Evolutionary conservation across 2,329 filamentous ascomycete species (phyloP).

Genomic region (Alternaria alternata): DNA sequence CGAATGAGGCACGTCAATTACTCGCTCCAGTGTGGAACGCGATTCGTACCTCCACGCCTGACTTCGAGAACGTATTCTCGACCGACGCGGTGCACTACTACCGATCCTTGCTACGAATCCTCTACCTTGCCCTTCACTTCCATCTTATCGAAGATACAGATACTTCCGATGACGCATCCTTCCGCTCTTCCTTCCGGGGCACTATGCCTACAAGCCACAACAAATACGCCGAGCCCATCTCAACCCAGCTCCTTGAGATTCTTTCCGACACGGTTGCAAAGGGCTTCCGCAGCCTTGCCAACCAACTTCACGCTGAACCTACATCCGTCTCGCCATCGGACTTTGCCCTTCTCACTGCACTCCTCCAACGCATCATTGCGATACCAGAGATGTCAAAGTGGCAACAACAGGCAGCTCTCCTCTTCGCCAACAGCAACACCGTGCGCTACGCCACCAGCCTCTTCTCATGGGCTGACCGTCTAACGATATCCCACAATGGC

Average conservation of each 20-base stretch:
- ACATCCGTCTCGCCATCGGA: conserved; percentile 75
- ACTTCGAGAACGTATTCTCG: conserved; percentile 67
- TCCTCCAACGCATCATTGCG: conserved; percentile 83
- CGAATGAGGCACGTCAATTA: conserved; percentile 62
- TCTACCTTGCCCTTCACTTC: conserved; percentile 82
- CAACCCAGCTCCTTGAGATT: conserved; percentile 72
- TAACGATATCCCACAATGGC: conserved; percentile 63
- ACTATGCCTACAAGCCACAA: conserved; percentile 56
- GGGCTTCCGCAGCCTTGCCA: conserved; percentile 82
- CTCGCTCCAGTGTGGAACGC: conserved; percentile 68
- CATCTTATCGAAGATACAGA: conserved; percentile 56
- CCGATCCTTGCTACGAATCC: conserved; percentile 80
- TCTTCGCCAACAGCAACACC: conserved; percentile 69
- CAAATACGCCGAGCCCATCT: conserved; percentile 33
- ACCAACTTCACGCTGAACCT: conserved; percentile 80
- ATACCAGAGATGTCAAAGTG: conserved; percentile 78
- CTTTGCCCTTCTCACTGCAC: conserved; percentile 84
- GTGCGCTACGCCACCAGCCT: conserved; percentile 84
- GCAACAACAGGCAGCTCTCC: conserved; percentile 55
- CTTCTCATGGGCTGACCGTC: conserved; percentile 91
- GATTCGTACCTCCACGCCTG: conserved; percentile 61
- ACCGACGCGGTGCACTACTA: conserved; percentile 74
- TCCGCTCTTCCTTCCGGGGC: conserved; percentile 48
- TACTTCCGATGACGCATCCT: conserved; percentile 27
- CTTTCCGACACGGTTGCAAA: conserved; percentile 79